Evolutionary conservation across 2,329 filamentous ascomycete species (phyloP).

Genomic region (Cordyceps fumosorosea): DNA sequence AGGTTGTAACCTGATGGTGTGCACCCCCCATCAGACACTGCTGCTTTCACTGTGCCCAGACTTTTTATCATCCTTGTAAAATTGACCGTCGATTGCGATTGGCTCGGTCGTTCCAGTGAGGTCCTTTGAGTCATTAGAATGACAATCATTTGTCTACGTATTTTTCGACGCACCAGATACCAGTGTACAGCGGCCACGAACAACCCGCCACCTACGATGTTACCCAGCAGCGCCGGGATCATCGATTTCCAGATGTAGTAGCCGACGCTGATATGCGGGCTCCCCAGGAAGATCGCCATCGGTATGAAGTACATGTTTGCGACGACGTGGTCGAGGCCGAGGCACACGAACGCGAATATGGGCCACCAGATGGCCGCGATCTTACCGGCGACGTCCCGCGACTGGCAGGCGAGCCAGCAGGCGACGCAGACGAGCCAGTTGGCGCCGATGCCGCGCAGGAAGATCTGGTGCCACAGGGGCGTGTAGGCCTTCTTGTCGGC

Average conservation of each 20-base stretch:
- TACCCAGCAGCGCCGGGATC: slow-evolving; percentile 44
- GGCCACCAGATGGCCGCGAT: slow-evolving; percentile 49
- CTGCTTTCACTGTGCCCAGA: neutral
- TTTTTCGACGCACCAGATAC: slow-evolving; percentile 5
- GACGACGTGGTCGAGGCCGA: slow-evolving; percentile 48
- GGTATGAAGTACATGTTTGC: slow-evolving; percentile 49
- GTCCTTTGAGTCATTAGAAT: neutral
- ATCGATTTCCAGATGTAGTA: slow-evolving; percentile 50
- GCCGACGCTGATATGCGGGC: slow-evolving; percentile 34
- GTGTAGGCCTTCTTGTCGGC: slow-evolving; percentile 40
- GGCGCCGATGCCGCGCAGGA: slow-evolving; percentile 45
- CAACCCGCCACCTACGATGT: slow-evolving; percentile 43
- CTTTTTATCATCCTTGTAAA: neutral
- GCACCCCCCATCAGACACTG: neutral
- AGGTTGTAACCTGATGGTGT: neutral
- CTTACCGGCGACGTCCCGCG: slow-evolving; percentile 43
- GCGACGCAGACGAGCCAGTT: slow-evolving; percentile 52
- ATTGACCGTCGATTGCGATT: neutral
- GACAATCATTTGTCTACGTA: no score
- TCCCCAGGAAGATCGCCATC: slow-evolving; percentile 40
- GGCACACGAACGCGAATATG: slow-evolving; percentile 44
- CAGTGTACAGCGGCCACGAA: slow-evolving; percentile 37
- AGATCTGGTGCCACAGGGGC: slow-evolving; percentile 44
- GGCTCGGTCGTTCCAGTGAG: neutral
- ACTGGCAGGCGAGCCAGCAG: slow-evolving; percentile 38